Base-by-base conservation (phyloP, 495 filamentous ascomycete genomes). In the Tuber umbilicatum region DNA sequence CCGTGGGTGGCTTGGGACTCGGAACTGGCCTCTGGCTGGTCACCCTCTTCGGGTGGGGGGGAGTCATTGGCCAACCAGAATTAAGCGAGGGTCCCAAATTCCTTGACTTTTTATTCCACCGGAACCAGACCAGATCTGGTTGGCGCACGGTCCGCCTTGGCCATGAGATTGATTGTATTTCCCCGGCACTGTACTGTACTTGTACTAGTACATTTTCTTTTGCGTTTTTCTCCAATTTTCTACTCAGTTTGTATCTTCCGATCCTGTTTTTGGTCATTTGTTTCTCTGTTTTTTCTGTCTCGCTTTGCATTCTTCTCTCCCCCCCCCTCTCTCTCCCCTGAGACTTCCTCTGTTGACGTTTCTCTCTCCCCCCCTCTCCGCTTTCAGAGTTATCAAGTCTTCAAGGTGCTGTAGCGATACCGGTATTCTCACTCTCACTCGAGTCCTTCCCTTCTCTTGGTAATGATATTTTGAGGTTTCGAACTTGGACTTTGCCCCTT, bases 401-500 rank as follows among this genome's bases (percentile, higher is more conserved):
- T 64, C n/a, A 6, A 9, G 23, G 3, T n/a, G 39, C 3, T 40
- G 3, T 43, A 45, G 14, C 42, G 17, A 17, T 5, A 1, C 19
- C 5, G 43, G n/a, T n/a, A 60, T 27, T 60, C 50, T 60, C 17
- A 14, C 55, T 35, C 55, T 60, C n/a, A 31, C 50, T 31, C 50
- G n/a, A 31, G 50, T 60, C 68, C 4, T 14, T 37, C 31, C 70
- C 19, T 21, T 71, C 40, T 41, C 43, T 39, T 70, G 2, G 69
- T 70, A 5, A 40, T 70, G 41, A 41, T 31, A 39, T 64, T 64
- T 64, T 64, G 55, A 64, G n/a, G 55, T 64, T 64, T 64, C 31
- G 55, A 64, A 27, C 55, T 35, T 64, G 55, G 55, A 64, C 27
- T 78, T 78, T 72, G 69, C 73, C 77, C 77, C 72, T 79, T 74